Conservation (phyloP, 441 rosid genomes). For the Eugenia klotzschiana region DNA sequence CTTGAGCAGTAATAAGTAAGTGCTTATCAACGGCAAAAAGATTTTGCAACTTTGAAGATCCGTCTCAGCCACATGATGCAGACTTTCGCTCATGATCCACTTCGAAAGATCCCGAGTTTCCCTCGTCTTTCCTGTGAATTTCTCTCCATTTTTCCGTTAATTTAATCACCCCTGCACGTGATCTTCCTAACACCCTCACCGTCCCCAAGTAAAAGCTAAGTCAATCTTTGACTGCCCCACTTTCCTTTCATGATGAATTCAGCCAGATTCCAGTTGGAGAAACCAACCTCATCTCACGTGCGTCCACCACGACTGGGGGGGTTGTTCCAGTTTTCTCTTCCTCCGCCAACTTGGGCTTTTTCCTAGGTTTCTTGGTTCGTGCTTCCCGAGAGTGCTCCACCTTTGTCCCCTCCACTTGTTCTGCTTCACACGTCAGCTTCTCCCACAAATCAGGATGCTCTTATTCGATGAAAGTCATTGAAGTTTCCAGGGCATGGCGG, state of each 20-base stretch:
- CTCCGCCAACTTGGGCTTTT: not conserved
- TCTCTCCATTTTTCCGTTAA: not conserved
- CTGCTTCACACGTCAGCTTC: not conserved
- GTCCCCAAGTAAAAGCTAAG: not conserved
- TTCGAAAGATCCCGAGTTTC: not conserved
- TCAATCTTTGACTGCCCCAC: not conserved
- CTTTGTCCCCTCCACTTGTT: not conserved
- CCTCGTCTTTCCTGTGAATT: not conserved
- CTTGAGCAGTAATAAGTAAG: not conserved
- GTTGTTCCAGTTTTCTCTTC: not conserved
- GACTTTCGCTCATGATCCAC: not conserved
- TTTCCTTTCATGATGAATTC: not conserved
- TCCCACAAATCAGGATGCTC: not conserved
- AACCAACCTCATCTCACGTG: not conserved
- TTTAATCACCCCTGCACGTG: not conserved
- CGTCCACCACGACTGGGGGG: not conserved
- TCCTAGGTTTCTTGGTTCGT: not conserved
- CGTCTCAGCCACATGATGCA: not conserved
- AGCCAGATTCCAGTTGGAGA: not conserved
- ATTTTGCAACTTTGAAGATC: not conserved
- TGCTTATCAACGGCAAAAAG: not conserved
- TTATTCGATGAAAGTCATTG: not conserved
- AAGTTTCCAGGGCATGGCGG: not conserved
- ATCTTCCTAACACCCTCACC: not conserved
- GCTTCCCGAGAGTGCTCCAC: not conserved